Conservation (phyloP, 2,329 filamentous ascomycete genomes). For the Coniella lustricola region DNA sequence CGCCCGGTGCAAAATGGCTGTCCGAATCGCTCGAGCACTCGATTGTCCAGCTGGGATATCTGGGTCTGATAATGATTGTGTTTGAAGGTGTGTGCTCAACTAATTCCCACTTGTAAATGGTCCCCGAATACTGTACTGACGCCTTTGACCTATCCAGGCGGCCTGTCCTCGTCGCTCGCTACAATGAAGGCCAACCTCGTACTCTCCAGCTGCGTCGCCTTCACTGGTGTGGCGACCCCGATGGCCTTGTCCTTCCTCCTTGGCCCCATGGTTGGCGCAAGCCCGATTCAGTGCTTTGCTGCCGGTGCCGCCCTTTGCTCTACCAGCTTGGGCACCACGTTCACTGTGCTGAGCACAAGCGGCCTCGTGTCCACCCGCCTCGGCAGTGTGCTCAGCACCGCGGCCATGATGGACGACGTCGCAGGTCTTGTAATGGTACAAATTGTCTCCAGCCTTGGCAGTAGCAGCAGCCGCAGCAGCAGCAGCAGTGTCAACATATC, state of each 20-base stretch:
- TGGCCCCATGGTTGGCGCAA: constrained; percentile 39
- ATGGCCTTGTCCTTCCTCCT: constrained; percentile 61
- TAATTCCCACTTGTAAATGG: background rate
- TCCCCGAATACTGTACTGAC: no score
- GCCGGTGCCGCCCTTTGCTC: constrained; percentile 68
- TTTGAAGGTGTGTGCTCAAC: constrained; percentile 48
- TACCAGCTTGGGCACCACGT: constrained; percentile 65
- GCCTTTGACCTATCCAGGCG: constrained; percentile 40
- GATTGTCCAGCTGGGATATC: constrained; percentile 61
- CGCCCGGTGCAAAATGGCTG: constrained; percentile 57
- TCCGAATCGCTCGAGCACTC: constrained; percentile 41
- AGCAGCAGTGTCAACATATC: constrained; percentile 19
- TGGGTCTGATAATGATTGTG: constrained; percentile 65
- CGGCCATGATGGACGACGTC: constrained; percentile 78
- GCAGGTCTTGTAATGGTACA: constrained; percentile 71
- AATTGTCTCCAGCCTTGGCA: constrained; percentile 60
- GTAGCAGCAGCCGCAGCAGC: constrained; percentile 38
- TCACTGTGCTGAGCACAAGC: constrained; percentile 44
- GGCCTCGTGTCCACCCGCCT: constrained; percentile 37
- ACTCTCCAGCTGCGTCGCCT: constrained; percentile 55
- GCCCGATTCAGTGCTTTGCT: constrained; percentile 58
- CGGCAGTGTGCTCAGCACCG: constrained; percentile 58
- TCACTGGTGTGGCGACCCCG: constrained; percentile 57
- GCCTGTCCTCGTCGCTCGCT: constrained; percentile 46
- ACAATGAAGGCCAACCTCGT: constrained; percentile 52